These are phyloP conservation scores for Debaryomyces singareniensis DNA, from an alignment of 1,139 yeast genomes.

Conservation along the genomic window DNA sequence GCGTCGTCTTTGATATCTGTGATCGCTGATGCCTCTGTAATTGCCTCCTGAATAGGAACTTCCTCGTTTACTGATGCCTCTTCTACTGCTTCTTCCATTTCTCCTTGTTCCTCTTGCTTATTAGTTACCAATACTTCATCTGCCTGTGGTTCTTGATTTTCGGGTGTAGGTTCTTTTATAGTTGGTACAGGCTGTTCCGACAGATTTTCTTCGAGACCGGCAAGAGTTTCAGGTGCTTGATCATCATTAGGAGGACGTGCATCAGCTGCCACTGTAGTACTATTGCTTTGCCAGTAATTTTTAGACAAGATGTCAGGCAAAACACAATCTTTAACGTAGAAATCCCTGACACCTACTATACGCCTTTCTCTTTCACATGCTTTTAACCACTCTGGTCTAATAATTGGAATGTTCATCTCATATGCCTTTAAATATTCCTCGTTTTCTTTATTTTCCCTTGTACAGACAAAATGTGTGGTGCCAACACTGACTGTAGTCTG, in stretches of 20 bases:
- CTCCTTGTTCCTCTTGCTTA: slow-evolving; percentile 8
- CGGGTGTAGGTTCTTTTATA: too few species aligned
- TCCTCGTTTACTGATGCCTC: slow-evolving; percentile 6
- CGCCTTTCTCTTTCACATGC: slow-evolving; percentile 90
- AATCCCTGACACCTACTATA: slow-evolving; percentile 88
- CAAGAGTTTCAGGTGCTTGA: slow-evolving; percentile 4
- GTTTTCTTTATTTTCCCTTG: slow-evolving; percentile 52
- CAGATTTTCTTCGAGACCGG: too few species aligned
- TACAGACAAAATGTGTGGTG: slow-evolving; percentile 89
- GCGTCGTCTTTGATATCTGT: too few species aligned
- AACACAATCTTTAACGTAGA: slow-evolving; percentile 52
- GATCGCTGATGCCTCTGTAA: too few species aligned
- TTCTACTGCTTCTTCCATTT: slow-evolving; percentile 3
- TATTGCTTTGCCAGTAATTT: slow-evolving; percentile 32
- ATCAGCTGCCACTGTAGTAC: not conserved
- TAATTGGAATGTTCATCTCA: slow-evolving; percentile 85
- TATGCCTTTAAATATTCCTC: slow-evolving; percentile 71
- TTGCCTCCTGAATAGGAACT: too few species aligned
- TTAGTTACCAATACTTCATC: slow-evolving; percentile 5
- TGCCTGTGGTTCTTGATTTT: too few species aligned
- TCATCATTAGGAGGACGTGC: slow-evolving; percentile 1
- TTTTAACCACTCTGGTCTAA: slow-evolving; percentile 94
- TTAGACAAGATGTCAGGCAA: slow-evolving; percentile 42
- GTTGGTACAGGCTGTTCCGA: not conserved
- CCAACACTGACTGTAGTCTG: slow-evolving; percentile 75